A percentile compares a stretch with the other conserved stretches of the same genome.
Conservation (phyloP, 73 alveolate species). For the Vitrella brassicaformis region DNA sequence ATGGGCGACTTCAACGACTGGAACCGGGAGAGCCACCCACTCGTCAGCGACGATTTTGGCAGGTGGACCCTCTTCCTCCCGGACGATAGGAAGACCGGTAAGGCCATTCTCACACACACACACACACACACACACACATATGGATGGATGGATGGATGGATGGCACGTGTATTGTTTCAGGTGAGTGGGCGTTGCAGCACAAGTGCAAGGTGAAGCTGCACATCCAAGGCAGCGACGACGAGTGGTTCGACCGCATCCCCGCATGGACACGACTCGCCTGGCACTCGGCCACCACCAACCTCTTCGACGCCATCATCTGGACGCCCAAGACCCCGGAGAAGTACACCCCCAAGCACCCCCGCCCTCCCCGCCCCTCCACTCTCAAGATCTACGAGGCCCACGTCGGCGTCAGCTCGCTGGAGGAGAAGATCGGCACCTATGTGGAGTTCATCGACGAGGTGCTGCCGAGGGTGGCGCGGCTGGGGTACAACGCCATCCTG, state of each 20-base stretch:
- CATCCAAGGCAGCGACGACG: slow-evolving; percentile 8
- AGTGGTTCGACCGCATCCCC: slow-evolving; percentile 30
- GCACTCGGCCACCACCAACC: slow-evolving; percentile 20
- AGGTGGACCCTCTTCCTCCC: slow-evolving; percentile 17
- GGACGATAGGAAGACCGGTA: too few relatives aligned
- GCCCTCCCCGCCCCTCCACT: slow-evolving; percentile 61
- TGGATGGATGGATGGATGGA: too few relatives aligned
- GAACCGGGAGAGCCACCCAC: slow-evolving; percentile 9
- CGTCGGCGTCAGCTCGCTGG: slow-evolving; percentile 88
- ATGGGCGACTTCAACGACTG: slow-evolving; percentile 35
- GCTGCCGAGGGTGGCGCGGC: slow-evolving; percentile 72
- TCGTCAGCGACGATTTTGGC: slow-evolving; percentile 13
- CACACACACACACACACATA: too few relatives aligned
- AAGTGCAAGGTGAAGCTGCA: neutral
- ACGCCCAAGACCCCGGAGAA: slow-evolving; percentile 4
- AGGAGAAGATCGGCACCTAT: slow-evolving; percentile 77
- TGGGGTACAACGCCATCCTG: slow-evolving; percentile 88
- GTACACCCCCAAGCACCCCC: slow-evolving; percentile 17
- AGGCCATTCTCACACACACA: too few relatives aligned
- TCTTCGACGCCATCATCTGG: slow-evolving; percentile 35
- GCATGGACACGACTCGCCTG: slow-evolving; percentile 38
- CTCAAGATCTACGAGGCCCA: slow-evolving; percentile 89
- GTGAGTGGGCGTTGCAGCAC: too few relatives aligned
- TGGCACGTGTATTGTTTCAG: too few relatives aligned
- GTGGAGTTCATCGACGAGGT: slow-evolving; percentile 76